A percentile compares a stretch with the other conserved stretches of the same genome.
Conservation (phyloP, 2,329 filamentous ascomycete species). For the Colletotrichum scovillei region DNA sequence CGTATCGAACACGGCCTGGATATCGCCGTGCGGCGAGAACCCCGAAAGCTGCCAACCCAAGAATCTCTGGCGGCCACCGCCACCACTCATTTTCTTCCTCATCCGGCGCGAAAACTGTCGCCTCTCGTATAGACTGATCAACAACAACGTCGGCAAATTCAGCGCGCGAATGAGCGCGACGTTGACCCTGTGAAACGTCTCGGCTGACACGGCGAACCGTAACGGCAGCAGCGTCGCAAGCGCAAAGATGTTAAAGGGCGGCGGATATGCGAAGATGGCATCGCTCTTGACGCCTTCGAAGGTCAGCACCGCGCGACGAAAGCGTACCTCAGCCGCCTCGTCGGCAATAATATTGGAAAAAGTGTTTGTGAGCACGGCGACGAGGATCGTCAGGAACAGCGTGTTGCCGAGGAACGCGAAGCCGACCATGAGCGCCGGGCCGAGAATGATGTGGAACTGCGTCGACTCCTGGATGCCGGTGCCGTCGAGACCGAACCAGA, state of each 20-base stretch:
- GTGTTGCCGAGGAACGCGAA: constrained; percentile 82
- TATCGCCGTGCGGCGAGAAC: constrained; percentile 67
- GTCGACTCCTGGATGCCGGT: constrained; percentile 62
- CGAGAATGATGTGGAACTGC: constrained; percentile 74
- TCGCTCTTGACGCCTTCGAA: constrained; percentile 81
- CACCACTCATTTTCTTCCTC: constrained; percentile 1
- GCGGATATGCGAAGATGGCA: constrained; percentile 75
- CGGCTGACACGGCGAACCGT: constrained; percentile 70
- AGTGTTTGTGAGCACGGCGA: constrained; percentile 79
- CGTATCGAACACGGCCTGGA: constrained; percentile 70
- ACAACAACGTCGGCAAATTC: constrained; percentile 72
- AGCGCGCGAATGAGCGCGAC: constrained; percentile 71
- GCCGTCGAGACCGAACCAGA: constrained; percentile 81
- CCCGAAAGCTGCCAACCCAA: constrained; percentile 40
- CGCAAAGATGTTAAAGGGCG: constrained; percentile 77
- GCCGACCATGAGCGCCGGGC: constrained; percentile 75
- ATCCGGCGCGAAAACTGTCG: constrained; percentile 61
- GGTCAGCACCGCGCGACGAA: constrained; percentile 76
- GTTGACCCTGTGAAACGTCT: constrained; percentile 79
- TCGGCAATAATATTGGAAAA: constrained; percentile 78
- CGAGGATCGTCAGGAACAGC: constrained; percentile 78
- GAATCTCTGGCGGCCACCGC: background rate
- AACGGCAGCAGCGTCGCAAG: constrained; percentile 72
- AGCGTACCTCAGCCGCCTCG: constrained; percentile 77
- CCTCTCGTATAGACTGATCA: constrained; percentile 72